Evolutionary conservation across 1,284 basidiomycete genomes (phyloP).

Genomic region (Ceratobasidium sp.): DNA sequence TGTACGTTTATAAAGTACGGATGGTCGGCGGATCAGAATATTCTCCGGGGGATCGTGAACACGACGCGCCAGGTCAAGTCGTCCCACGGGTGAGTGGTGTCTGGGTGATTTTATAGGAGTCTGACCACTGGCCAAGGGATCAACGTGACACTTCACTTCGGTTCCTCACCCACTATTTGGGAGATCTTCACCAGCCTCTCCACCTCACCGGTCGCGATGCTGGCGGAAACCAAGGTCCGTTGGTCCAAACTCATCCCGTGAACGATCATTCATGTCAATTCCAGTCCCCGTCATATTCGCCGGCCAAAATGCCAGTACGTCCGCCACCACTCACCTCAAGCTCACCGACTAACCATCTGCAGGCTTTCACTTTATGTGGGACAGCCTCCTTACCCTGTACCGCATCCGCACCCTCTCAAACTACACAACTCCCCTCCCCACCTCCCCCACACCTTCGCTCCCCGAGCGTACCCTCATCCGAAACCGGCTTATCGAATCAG

Average conservation of each 20-base stretch:
- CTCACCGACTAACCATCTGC: conserved; percentile 49
- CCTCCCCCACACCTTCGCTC: background rate
- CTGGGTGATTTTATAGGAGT: background rate
- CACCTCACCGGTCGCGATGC: conserved; percentile 84
- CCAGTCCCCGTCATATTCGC: conserved; percentile 51
- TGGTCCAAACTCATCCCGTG: too few species aligned
- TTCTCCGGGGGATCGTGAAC: conserved; percentile 77
- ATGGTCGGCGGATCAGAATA: conserved; percentile 73
- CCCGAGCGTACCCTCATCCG: conserved; percentile 35
- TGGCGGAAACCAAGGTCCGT: conserved; percentile 73
- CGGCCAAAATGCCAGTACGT: conserved; percentile 47
- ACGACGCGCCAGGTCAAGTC: conserved; percentile 65
- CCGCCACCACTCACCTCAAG: too few species aligned
- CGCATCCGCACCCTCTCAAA: conserved; percentile 78
- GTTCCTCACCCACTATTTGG: conserved; percentile 89
- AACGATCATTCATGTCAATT: conserved; percentile 21
- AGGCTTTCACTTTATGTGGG: conserved; percentile 90
- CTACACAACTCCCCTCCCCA: conserved; percentile 73
- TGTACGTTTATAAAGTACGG: conserved; percentile 80
- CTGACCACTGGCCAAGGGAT: conserved; percentile 37
- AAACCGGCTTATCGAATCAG: conserved; percentile 62
- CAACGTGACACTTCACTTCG: conserved; percentile 69
- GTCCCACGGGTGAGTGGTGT: conserved; percentile 45
- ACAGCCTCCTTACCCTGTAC: conserved; percentile 78
- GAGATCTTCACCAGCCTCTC: conserved; percentile 90